phyloP scores from a whole-genome alignment of 768 basidiomycete species.

The Mycena sanguinolenta region DNA sequence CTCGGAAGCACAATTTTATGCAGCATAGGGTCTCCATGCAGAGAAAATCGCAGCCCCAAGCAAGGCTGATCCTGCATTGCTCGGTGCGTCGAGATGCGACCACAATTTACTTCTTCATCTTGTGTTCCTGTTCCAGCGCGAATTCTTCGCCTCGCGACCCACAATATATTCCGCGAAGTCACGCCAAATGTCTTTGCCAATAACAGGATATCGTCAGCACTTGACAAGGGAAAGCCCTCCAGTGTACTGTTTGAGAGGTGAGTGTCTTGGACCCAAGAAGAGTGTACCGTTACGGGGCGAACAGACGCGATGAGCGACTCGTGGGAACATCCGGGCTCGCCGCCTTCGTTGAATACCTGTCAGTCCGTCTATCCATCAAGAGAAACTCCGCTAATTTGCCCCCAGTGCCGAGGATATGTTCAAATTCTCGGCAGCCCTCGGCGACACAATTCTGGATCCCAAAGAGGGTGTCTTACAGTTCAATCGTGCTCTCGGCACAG shows the following conservation, averaged over 20 bases:
- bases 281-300: constrained; percentile 13
- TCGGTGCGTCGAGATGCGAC: no score
- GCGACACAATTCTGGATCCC: background rate
- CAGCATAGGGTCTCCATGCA: no score
- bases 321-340: background rate
- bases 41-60: no score
- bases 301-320: background rate
- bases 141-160: constrained; percentile 47
- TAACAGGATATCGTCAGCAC: constrained; percentile 46
- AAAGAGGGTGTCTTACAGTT: background rate
- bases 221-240: constrained; percentile 43
- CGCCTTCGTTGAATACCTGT: background rate
- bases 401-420: constrained; percentile 33
- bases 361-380: background rate
- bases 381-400: background rate
- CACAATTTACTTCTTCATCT: no score
- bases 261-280: no score
- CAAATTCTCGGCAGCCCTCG: background rate
- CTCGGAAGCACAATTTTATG: no score
- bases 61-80: no score
- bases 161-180: constrained; percentile 50
- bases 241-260: no score
- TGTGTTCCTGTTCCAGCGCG: no score
- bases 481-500: constrained; percentile 4
- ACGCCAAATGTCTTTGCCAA: constrained; percentile 46